A percentile compares a stretch with the other conserved stretches of the same genome.
phyloP scores from a whole-genome alignment of 2,329 filamentous ascomycete species.

The Xylaria sp. region DNA sequence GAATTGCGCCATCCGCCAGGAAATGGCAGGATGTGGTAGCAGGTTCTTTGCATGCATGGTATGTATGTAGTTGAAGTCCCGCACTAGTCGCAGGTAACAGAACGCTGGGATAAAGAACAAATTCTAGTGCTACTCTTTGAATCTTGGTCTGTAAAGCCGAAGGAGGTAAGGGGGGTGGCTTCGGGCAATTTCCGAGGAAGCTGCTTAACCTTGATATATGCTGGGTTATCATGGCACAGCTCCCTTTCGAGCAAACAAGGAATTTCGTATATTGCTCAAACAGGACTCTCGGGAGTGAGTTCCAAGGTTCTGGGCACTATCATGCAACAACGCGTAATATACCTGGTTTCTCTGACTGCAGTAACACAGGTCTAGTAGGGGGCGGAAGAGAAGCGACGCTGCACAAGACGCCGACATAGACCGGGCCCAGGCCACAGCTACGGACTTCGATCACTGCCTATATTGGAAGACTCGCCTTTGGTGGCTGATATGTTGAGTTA shows the following conservation, averaged over 20 bases:
- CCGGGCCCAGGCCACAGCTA: not conserved
- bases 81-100: too few species aligned
- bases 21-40: not conserved
- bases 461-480: not conserved
- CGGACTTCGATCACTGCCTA: not conserved
- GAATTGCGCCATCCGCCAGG: constrained; percentile 12
- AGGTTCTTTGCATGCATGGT: not conserved
- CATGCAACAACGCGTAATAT: not conserved
- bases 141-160: not conserved
- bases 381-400: not conserved
- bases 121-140: too few species aligned
- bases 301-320: not conserved
- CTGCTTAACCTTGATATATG: not conserved
- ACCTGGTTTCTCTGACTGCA: not conserved
- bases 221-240: not conserved
- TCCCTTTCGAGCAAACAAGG: not conserved
- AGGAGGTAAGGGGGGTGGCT: not conserved
- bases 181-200: not conserved
- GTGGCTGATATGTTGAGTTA: not conserved
- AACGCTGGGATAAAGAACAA: not conserved
- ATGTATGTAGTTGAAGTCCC: too few species aligned
- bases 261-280: not conserved
- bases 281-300: not conserved
- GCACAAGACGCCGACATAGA: not conserved
- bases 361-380: too few species aligned